Evolutionary conservation across 768 basidiomycete genomes (phyloP).

Genomic region (Lyophyllum shimeji): DNA sequence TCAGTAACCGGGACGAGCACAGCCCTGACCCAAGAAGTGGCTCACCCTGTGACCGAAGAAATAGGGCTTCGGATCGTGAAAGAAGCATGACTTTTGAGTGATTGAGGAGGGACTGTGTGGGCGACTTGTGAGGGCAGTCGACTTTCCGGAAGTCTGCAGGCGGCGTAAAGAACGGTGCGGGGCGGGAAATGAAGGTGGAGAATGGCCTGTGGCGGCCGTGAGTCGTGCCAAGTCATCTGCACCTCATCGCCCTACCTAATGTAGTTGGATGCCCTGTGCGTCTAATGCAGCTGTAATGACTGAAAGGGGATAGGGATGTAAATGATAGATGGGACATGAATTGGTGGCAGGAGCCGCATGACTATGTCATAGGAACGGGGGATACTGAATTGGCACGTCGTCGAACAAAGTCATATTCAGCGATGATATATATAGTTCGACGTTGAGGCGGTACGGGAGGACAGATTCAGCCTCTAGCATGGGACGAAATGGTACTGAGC

Average conservation of each 20-base stretch:
- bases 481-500: background rate
- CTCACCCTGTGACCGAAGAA: constrained; percentile 3
- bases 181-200: background rate
- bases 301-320: background rate
- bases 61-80: background rate
- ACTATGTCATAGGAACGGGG: background rate
- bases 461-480: background rate
- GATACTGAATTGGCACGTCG: background rate
- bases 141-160: constrained; percentile 12
- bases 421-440: background rate
- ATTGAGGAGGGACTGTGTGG: background rate
- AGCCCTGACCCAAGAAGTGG: background rate
- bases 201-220: background rate
- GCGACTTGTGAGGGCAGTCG: background rate
- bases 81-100: background rate
- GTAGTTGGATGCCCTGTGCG: background rate
- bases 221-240: background rate
- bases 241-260: background rate
- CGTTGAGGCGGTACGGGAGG: background rate
- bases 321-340: background rate
- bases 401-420: background rate
- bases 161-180: background rate
- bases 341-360: background rate
- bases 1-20: background rate
- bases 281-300: background rate